These are phyloP conservation scores for Zelonia costaricensis DNA, from an alignment of 208 protist genomes.

Conservation along the genomic window DNA sequence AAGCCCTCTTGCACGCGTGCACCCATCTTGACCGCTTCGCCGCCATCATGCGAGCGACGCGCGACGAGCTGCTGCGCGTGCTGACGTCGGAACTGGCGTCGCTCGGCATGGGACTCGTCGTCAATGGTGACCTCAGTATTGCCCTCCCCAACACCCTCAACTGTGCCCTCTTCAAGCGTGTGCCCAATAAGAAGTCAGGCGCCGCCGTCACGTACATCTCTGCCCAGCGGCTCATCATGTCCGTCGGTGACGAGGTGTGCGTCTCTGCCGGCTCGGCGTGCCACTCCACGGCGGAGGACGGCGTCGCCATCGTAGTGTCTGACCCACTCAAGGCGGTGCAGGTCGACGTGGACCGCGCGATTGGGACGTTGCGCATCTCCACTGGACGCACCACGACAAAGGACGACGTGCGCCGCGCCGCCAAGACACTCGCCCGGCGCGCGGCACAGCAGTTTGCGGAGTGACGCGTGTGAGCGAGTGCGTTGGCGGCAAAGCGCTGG, in stretches of 20 bases:
- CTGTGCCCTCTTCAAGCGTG: slow-evolving; percentile 65
- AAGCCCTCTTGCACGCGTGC: slow-evolving; percentile 59
- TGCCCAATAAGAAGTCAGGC: slow-evolving; percentile 27
- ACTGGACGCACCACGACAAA: slow-evolving; percentile 72
- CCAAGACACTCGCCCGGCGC: slow-evolving; percentile 60
- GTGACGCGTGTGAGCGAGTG: slow-evolving; percentile 4
- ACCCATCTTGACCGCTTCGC: slow-evolving; percentile 34
- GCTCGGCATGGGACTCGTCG: slow-evolving; percentile 59
- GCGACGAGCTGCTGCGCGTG: slow-evolving; percentile 60
- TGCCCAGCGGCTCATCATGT: slow-evolving; percentile 58
- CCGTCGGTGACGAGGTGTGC: slow-evolving; percentile 71
- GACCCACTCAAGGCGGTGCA: slow-evolving; percentile 65
- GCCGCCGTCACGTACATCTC: slow-evolving; percentile 67
- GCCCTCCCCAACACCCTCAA: slow-evolving; percentile 89
- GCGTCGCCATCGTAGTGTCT: slow-evolving; percentile 57
- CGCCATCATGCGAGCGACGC: slow-evolving; percentile 49
- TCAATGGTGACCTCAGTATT: slow-evolving; percentile 61
- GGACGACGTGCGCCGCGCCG: slow-evolving; percentile 67
- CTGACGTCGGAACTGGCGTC: slow-evolving; percentile 55
- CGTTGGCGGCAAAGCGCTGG: background rate
- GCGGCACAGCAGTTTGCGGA: slow-evolving; percentile 85
- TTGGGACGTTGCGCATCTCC: slow-evolving; percentile 78
- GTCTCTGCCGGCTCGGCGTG: slow-evolving; percentile 88
- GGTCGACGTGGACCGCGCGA: slow-evolving; percentile 51
- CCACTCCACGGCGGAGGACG: slow-evolving; percentile 58